These are phyloP conservation scores for Arctostaphylos glauca DNA, from an alignment of 148 eudicot genomes.

Conservation along the genomic window DNA sequence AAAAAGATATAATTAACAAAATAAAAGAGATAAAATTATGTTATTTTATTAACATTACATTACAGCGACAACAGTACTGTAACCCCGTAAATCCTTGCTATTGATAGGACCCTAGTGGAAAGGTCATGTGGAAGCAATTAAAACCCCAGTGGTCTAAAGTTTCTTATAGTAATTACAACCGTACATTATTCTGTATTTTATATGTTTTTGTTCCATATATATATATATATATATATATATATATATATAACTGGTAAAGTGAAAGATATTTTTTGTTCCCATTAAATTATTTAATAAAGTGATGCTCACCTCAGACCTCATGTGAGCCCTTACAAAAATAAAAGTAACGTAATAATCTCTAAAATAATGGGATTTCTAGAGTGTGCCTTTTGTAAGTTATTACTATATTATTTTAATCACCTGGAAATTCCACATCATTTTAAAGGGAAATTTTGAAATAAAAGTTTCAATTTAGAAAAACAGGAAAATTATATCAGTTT, in stretches of 20 bases:
- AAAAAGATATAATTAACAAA: too few relatives aligned
- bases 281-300: too few relatives aligned
- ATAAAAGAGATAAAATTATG: too few relatives aligned
- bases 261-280: not conserved
- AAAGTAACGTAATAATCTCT: not conserved
- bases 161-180: not conserved
- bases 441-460: too few relatives aligned
- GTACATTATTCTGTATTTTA: not conserved
- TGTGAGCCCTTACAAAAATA: not conserved
- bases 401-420: too few relatives aligned
- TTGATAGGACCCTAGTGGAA: not conserved
- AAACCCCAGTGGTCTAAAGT: slow-evolving; percentile 4
- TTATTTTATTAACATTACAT: too few relatives aligned
- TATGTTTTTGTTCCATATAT: not conserved
- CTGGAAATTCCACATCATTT: too few relatives aligned
- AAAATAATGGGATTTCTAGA: not conserved
- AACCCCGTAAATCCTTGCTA: too few relatives aligned
- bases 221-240: not conserved
- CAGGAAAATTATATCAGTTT: too few relatives aligned
- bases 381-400: not conserved
- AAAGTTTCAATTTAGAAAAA: too few relatives aligned
- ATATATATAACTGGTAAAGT: not conserved
- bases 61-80: too few relatives aligned
- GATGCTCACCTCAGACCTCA: not conserved
- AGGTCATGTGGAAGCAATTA: slow-evolving; percentile 11